Percentiles rank a stretch among this genome's conserved stretches.
Evolutionary conservation across 345 rosid genomes (phyloP).

Genomic region (Reutealis trisperma): DNA sequence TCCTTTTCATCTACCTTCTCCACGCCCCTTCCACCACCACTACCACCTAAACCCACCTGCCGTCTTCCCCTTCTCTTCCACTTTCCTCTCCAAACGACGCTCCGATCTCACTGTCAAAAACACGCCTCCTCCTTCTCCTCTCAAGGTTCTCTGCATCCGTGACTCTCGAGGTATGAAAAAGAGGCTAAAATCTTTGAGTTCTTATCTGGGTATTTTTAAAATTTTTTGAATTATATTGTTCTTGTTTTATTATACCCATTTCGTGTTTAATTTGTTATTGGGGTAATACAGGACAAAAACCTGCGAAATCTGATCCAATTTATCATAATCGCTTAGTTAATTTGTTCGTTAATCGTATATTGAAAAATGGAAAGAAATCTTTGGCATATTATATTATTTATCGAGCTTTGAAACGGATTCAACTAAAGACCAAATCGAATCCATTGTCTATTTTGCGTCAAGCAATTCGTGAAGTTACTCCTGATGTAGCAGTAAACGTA

Average conservation of each 20-base stretch:
- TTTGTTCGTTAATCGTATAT: constrained; percentile 20
- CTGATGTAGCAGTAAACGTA: constrained; percentile 18
- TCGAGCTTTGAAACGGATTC: constrained; percentile 23
- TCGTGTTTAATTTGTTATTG: neutral
- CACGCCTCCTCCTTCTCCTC: constrained; percentile 12
- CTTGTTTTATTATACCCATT: neutral
- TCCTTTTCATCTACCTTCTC: constrained; percentile 7
- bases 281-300: neutral
- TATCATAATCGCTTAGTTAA: constrained; percentile 27
- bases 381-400: constrained; percentile 23
- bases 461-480: constrained; percentile 19
- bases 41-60: neutral
- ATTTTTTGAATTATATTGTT: neutral
- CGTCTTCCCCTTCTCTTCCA: constrained; percentile 34
- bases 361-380: constrained; percentile 27
- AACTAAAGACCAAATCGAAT: constrained; percentile 11
- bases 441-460: constrained; percentile 21
- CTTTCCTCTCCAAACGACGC: neutral
- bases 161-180: constrained; percentile 11
- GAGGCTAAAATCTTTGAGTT: neutral
- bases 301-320: constrained; percentile 24
- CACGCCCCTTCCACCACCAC: constrained; percentile 27
- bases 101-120: neutral
- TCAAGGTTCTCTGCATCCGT: constrained; percentile 11
- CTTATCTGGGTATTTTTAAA: neutral